phyloP scores from a whole-genome alignment of 2,329 filamentous ascomycete species.

The Neophaeococcomyces aloes region DNA sequence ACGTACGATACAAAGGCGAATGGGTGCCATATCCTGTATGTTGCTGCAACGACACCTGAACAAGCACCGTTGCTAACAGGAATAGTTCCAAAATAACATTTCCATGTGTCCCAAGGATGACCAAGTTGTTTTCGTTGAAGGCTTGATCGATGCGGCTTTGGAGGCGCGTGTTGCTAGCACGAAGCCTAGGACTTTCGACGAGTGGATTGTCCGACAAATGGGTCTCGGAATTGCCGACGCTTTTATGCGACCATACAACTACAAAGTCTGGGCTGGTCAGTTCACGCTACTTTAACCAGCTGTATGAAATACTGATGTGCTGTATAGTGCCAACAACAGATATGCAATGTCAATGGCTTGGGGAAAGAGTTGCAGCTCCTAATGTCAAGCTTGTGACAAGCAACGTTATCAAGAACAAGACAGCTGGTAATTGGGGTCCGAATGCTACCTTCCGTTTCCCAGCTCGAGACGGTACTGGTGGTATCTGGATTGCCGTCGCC shows the following conservation, averaged over 20 bases:
- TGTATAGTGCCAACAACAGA: slow-evolving; percentile 95
- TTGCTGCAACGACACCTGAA: no score
- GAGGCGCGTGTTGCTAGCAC: slow-evolving; percentile 75
- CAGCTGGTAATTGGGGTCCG: slow-evolving; percentile 93
- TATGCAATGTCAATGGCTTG: slow-evolving; percentile 99
- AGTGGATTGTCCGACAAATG: slow-evolving; percentile 93
- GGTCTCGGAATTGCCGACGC: slow-evolving; percentile 81
- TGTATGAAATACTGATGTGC: no score
- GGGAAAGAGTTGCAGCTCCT: slow-evolving; percentile 93
- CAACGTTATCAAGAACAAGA: slow-evolving; percentile 94
- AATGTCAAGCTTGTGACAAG: slow-evolving; percentile 87
- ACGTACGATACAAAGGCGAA: slow-evolving; percentile 88
- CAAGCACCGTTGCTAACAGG: no score
- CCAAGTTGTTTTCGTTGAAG: slow-evolving; percentile 87
- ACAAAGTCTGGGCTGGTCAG: slow-evolving; percentile 99
- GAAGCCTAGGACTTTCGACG: slow-evolving; percentile 94
- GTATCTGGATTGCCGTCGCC: slow-evolving; percentile 97
- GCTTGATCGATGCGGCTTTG: slow-evolving; percentile 87
- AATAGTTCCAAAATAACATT: slow-evolving; percentile 99
- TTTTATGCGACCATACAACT: slow-evolving; percentile 99
- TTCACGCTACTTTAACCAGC: no score
- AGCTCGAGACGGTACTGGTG: slow-evolving; percentile 85
- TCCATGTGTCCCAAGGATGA: slow-evolving; percentile 96
- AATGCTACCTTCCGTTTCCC: slow-evolving; percentile 99
- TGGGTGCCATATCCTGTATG: slow-evolving; percentile 99